phyloP scores from a whole-genome alignment of 495 filamentous ascomycete genomes.

The Rostrohypoxylon terebratum region DNA sequence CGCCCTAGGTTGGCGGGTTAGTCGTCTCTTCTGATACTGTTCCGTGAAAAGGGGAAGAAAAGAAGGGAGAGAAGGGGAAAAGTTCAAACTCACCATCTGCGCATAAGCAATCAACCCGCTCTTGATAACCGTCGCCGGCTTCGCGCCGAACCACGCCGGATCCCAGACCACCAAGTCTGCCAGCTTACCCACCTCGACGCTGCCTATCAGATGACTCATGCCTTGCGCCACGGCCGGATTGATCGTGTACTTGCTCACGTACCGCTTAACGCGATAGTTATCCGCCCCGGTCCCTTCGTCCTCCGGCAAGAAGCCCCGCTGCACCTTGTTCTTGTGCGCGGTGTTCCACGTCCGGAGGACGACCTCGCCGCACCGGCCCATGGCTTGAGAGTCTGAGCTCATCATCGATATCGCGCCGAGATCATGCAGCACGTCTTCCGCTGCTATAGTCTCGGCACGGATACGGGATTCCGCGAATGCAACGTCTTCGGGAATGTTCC shows the following conservation, averaged over 20 bases:
- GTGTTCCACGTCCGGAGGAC: conserved; percentile 97
- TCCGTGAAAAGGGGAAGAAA: background rate
- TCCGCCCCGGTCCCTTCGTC: conserved; percentile 87
- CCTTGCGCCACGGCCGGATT: conserved; percentile 96
- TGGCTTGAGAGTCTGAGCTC: conserved; percentile 91
- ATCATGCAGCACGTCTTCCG: conserved; percentile 97
- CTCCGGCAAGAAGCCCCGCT: conserved; percentile 80
- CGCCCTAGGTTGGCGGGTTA: conserved; percentile 67
- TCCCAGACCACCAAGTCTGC: conserved; percentile 94
- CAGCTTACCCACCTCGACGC: conserved; percentile 88
- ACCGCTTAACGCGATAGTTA: conserved; percentile 93
- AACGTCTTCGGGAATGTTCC: conserved; percentile 94
- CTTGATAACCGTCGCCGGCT: conserved; percentile 87
- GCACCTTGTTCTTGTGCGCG: conserved; percentile 95
- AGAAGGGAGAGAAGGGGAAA: background rate
- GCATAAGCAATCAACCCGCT: conserved; percentile 86
- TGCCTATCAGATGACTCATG: conserved; percentile 90
- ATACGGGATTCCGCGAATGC: conserved; percentile 97
- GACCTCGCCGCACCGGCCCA: conserved; percentile 97
- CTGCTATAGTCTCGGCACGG: conserved; percentile 94
- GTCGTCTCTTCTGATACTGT: background rate
- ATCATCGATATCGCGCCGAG: conserved; percentile 98
- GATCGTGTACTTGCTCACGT: conserved; percentile 97
- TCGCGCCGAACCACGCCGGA: conserved; percentile 86
- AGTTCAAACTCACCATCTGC: conserved; percentile 75